phyloP scores from a whole-genome alignment of 768 basidiomycete genomes.

The Exsudoporus frostii region DNA sequence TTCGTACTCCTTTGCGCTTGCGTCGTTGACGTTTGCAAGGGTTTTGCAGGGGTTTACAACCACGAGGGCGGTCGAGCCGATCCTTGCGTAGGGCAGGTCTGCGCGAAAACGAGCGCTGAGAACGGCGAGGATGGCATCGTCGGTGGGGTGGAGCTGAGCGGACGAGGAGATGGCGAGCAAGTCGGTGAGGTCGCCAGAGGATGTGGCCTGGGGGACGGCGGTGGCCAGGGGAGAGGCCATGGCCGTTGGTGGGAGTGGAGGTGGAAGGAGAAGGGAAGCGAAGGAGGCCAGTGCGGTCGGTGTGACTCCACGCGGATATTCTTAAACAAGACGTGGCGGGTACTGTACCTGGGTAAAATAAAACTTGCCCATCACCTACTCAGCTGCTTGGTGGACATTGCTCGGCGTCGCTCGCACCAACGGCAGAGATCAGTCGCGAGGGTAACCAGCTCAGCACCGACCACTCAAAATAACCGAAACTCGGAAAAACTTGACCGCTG shows the following conservation, averaged over 20 bases:
- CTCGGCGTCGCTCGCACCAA: no score
- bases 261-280: constrained; percentile 7
- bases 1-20: constrained; percentile 55
- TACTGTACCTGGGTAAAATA: not conserved
- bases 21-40: constrained; percentile 55
- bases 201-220: constrained; percentile 35
- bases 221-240: constrained; percentile 41
- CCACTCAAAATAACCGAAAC: not conserved
- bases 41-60: constrained; percentile 60
- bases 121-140: constrained; percentile 54
- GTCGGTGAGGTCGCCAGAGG: constrained; percentile 49
- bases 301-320: constrained; percentile 3
- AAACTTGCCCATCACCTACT: no score
- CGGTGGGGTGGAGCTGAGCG: constrained; percentile 47
- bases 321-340: not conserved
- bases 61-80: constrained; percentile 48
- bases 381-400: no score
- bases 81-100: constrained; percentile 54
- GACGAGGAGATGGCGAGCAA: constrained; percentile 38
- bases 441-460: not conserved
- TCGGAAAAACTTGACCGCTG: not conserved
- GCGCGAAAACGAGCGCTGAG: constrained; percentile 56
- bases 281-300: not conserved
- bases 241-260: constrained; percentile 11
- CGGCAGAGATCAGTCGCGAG: not conserved